Evolutionary conservation across 1,139 yeast species (phyloP).

Genomic region (Lizanozyma gosingica): DNA sequence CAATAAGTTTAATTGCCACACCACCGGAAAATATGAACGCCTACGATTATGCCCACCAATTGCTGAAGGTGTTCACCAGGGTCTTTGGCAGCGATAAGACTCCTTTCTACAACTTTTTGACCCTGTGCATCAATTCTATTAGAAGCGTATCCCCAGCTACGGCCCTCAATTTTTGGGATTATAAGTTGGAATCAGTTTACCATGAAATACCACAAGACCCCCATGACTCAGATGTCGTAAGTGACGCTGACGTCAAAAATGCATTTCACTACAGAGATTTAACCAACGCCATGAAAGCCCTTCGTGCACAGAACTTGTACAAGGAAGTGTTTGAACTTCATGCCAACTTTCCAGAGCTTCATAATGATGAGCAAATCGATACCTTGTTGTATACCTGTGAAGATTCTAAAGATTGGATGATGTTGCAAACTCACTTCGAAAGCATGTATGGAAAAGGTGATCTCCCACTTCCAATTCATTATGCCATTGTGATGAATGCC

Average conservation of each 20-base stretch:
- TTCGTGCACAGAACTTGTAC: not conserved
- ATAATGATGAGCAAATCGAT: slow-evolving; percentile 14
- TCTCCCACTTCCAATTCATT: slow-evolving; percentile 49
- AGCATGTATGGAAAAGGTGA: slow-evolving; percentile 48
- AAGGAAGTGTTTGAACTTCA: not conserved
- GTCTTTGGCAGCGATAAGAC: not conserved
- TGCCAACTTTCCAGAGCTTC: not conserved
- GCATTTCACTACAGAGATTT: not conserved
- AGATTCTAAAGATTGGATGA: slow-evolving; percentile 45
- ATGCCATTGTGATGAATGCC: slow-evolving; percentile 56
- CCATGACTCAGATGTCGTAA: too few relatives aligned
- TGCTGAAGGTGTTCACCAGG: not conserved
- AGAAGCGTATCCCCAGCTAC: not conserved
- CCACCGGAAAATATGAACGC: not conserved
- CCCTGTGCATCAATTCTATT: not conserved
- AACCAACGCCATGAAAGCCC: not conserved
- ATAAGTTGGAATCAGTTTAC: not conserved
- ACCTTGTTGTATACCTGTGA: slow-evolving; percentile 43
- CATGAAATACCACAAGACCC: too few relatives aligned
- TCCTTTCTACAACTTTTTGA: not conserved
- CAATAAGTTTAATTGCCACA: not conserved
- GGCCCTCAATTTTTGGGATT: not conserved
- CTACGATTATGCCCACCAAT: not conserved
- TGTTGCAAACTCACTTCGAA: slow-evolving; percentile 56
- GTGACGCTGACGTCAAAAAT: not conserved